Evolutionary conservation across 2,329 filamentous ascomycete genomes (phyloP).

Genomic region (Xylaria sp.): DNA sequence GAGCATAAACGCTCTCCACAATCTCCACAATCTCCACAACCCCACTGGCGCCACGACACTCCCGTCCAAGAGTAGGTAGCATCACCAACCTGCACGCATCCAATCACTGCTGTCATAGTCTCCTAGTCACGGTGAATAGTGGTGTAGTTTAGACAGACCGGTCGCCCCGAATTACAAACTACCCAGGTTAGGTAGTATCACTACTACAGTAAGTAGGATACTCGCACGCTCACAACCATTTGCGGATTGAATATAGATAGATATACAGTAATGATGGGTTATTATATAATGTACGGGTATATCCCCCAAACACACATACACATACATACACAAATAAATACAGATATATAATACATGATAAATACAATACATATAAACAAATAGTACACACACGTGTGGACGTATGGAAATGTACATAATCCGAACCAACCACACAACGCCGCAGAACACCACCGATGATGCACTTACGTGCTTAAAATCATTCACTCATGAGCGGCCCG

Average conservation of each 20-base stretch:
- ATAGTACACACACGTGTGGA: constrained; percentile 22
- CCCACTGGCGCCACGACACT: background rate
- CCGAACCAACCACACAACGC: constrained; percentile 27
- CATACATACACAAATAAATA: constrained; percentile 12
- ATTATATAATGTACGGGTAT: constrained; percentile 9
- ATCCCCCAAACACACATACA: constrained; percentile 14
- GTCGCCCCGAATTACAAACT: too few species aligned
- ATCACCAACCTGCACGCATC: background rate
- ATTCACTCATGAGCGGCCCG: constrained; percentile 44
- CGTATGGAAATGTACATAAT: constrained; percentile 27
- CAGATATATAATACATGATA: constrained; percentile 21
- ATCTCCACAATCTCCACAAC: too few species aligned
- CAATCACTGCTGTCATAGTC: too few species aligned
- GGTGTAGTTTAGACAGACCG: too few species aligned
- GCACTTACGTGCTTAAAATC: constrained; percentile 34
- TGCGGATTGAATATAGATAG: background rate
- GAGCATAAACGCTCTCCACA: background rate
- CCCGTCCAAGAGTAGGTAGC: background rate
- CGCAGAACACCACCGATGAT: constrained; percentile 13
- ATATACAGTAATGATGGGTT: constrained; percentile 14
- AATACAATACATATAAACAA: constrained; percentile 24
- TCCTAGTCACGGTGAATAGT: too few species aligned
- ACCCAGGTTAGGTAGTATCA: too few species aligned
- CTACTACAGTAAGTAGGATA: too few species aligned
- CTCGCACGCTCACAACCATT: background rate